Evolutionary conservation across 129 eudicot species (phyloP).

Genomic region (Lactuca saligna): DNA sequence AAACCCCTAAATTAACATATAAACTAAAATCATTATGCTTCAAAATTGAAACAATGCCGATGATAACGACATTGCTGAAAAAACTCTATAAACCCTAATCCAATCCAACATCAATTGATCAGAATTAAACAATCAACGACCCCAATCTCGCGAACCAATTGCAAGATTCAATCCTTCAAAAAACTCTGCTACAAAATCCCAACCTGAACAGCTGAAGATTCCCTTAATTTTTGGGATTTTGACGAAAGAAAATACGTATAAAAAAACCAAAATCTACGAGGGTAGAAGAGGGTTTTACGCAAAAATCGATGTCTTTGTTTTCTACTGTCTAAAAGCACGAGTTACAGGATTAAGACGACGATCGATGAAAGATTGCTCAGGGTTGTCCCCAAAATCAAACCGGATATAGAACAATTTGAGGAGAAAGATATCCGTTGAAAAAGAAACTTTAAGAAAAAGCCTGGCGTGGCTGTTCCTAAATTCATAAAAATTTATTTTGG

Average conservation of each 20-base stretch:
- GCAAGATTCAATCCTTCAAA: background rate
- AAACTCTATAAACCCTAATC: slow-evolving; percentile 33
- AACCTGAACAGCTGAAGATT: slow-evolving; percentile 3
- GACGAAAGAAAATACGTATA: slow-evolving; percentile 6
- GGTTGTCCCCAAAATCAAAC: slow-evolving; percentile 24
- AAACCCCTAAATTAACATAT: slow-evolving; percentile 4
- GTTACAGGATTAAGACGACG: slow-evolving; percentile 23
- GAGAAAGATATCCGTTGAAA: slow-evolving; percentile 30
- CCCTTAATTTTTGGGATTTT: background rate
- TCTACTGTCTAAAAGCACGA: slow-evolving; percentile 23
- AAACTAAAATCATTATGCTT: slow-evolving; percentile 9
- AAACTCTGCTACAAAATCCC: slow-evolving; percentile 16
- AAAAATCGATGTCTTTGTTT: slow-evolving; percentile 19
- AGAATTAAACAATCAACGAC: slow-evolving; percentile 1
- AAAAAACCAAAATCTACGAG: slow-evolving; percentile 13
- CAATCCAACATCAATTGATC: background rate
- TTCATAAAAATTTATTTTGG: background rate
- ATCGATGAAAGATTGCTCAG: slow-evolving; percentile 25
- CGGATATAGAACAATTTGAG: background rate
- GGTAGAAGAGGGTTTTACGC: slow-evolving; percentile 29
- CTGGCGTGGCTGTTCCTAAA: slow-evolving; percentile 31
- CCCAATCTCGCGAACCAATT: background rate
- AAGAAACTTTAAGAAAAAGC: slow-evolving; percentile 28
- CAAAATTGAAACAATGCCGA: slow-evolving; percentile 15
- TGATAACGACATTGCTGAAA: slow-evolving; percentile 13